These are phyloP conservation scores for Martiniozyma asiatica DNA, from an alignment of 1,139 yeast species.

Conservation along the genomic window DNA sequence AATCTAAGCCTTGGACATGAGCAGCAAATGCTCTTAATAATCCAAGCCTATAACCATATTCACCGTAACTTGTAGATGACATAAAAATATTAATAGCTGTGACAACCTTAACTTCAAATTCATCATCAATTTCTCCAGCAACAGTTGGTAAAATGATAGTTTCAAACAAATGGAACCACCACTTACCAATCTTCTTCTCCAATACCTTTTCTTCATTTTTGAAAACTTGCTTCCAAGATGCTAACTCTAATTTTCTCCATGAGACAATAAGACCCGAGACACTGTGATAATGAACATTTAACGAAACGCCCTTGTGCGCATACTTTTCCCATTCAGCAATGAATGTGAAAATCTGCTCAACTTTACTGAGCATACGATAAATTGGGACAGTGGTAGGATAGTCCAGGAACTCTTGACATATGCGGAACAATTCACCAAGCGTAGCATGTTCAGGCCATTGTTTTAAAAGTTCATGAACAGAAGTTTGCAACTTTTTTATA, in stretches of 20 bases:
- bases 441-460: conserved; percentile 98
- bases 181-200: conserved; percentile 49
- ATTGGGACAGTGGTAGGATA: conserved; percentile 61
- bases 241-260: conserved; percentile 83
- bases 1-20: conserved; percentile 29
- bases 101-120: conserved; percentile 33
- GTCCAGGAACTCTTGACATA: conserved; percentile 55
- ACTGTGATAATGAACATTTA: conserved; percentile 41
- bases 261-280: conserved; percentile 62
- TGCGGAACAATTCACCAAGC: conserved; percentile 50
- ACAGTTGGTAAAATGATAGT: conserved; percentile 43
- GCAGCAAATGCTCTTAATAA: conserved; percentile 50
- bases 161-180: conserved; percentile 92
- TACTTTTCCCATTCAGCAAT: conserved; percentile 90
- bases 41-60: conserved; percentile 44
- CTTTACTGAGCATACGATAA: conserved; percentile 64
- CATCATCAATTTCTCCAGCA: conserved; percentile 22
- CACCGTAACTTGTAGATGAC: conserved; percentile 68
- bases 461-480: conserved; percentile 37
- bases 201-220: conserved; percentile 46
- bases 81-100: conserved; percentile 66
- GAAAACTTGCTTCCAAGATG: conserved; percentile 76
- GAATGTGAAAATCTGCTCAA: conserved; percentile 76
- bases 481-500: conserved; percentile 35
- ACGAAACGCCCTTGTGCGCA: conserved; percentile 69